phyloP scores from a whole-genome alignment of 345 rosid genomes.

The Rubroshorea leprosula region DNA sequence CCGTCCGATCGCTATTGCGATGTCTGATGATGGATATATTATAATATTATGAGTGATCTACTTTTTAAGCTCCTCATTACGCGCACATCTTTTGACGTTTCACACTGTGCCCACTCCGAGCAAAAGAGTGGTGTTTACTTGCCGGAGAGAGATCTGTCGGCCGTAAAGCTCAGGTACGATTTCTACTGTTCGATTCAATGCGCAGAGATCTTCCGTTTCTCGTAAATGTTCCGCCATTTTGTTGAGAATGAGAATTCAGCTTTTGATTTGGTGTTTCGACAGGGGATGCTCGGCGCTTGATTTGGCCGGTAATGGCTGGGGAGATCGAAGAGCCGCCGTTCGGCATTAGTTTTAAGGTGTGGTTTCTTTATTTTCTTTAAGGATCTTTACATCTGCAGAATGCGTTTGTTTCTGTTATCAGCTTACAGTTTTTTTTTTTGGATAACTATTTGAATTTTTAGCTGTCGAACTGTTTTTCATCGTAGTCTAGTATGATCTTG shows the following conservation, averaged over 20 bases:
- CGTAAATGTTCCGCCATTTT: slow-evolving; percentile 10
- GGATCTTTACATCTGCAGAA: background rate
- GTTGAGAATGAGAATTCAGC: slow-evolving; percentile 1
- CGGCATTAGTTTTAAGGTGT: slow-evolving; percentile 56
- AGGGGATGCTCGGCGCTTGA: slow-evolving; percentile 11
- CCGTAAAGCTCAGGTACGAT: background rate
- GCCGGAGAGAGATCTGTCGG: background rate
- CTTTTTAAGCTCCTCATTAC: slow-evolving; percentile 10
- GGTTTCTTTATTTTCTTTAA: background rate
- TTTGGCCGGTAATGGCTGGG: slow-evolving; percentile 46
- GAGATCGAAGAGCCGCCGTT: slow-evolving; percentile 65
- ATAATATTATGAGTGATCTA: too few relatives aligned
- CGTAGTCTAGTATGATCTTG: background rate
- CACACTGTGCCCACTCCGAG: background rate
- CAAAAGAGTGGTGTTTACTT: background rate
- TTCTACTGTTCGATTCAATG: background rate
- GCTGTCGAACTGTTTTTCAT: too few relatives aligned
- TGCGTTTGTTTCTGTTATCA: background rate
- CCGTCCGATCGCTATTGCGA: slow-evolving; percentile 1
- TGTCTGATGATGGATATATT: slow-evolving; percentile 11
- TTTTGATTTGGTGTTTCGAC: background rate
- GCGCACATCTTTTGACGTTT: background rate
- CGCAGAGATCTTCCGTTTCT: background rate
- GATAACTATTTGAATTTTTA: background rate
- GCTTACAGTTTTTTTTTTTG: background rate